phyloP scores from a whole-genome alignment of 441 rosid species.

The Croton setiger region DNA sequence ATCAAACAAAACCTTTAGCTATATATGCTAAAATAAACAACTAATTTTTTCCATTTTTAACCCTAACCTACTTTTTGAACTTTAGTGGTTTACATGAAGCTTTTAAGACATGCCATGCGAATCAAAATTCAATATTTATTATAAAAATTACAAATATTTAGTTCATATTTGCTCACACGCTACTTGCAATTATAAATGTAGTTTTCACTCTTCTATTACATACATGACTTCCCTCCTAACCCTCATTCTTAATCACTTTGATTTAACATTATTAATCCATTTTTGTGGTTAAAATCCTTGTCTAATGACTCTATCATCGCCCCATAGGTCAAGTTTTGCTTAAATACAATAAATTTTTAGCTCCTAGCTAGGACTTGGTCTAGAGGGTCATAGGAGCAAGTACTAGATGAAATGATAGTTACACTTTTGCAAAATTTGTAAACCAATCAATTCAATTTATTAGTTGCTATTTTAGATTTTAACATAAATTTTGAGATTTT shows the following conservation, averaged over 20 bases:
- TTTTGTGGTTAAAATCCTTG: neutral
- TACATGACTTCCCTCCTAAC: neutral
- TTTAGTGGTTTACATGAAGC: conserved; percentile 1
- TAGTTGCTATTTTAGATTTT: no score
- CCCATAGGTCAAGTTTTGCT: neutral
- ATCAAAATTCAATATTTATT: neutral
- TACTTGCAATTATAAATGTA: conserved; percentile 1
- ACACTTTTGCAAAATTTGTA: no score
- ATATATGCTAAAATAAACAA: no score
- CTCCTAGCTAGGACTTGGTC: neutral
- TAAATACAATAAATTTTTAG: neutral
- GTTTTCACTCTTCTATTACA: conserved; percentile 9
- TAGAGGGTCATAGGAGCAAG: no score
- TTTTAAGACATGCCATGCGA: neutral
- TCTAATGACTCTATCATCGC: neutral
- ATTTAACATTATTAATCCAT: neutral
- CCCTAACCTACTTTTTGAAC: neutral
- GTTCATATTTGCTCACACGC: conserved; percentile 6
- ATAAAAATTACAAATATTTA: neutral
- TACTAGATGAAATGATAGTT: no score
- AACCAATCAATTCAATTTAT: no score
- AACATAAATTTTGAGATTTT: no score
- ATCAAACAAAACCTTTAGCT: no score
- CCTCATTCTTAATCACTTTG: neutral
- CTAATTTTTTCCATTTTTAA: no score